These are phyloP conservation scores for Ogataea trehalophila DNA, from an alignment of 805 yeast genomes.

Conservation along the genomic window DNA sequence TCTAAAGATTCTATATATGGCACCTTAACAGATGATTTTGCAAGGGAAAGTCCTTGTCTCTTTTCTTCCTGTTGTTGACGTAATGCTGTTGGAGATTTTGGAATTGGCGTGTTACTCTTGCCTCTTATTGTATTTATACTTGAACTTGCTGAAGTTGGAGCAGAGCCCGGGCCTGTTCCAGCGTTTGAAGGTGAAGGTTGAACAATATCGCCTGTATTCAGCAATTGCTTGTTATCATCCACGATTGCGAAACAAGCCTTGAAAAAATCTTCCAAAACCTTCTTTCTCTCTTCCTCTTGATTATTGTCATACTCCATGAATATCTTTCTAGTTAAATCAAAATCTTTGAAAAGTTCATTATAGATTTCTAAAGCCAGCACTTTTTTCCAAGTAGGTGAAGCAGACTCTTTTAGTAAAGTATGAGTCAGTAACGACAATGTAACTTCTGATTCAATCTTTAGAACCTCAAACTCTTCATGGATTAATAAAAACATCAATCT, in stretches of 20 bases:
- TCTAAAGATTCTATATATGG: conserved; percentile 73
- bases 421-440: conserved; percentile 72
- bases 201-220: conserved; percentile 33
- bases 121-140: neutral
- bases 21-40: conserved; percentile 44
- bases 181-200: conserved; percentile 23
- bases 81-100: conserved; percentile 9
- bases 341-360: conserved; percentile 54
- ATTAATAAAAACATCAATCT: conserved; percentile 64
- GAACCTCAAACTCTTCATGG: conserved; percentile 51
- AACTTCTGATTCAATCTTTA: conserved; percentile 78
- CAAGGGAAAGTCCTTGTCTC: conserved; percentile 33
- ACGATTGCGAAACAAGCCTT: conserved; percentile 35
- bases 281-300: conserved; percentile 46
- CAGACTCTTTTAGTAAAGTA: conserved; percentile 53
- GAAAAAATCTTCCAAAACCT: conserved; percentile 55
- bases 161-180: conserved; percentile 8
- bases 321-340: conserved; percentile 44
- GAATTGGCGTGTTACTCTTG: neutral
- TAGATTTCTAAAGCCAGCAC: conserved; percentile 70
- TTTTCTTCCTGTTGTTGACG: conserved; percentile 9
- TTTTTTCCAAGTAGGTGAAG: conserved; percentile 66
- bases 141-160: conserved; percentile 5
- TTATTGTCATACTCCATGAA: conserved; percentile 59
- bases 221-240: conserved; percentile 25